Evolutionary conservation across 306 rosid species (phyloP).

Genomic region (Cucurbita pepo): DNA sequence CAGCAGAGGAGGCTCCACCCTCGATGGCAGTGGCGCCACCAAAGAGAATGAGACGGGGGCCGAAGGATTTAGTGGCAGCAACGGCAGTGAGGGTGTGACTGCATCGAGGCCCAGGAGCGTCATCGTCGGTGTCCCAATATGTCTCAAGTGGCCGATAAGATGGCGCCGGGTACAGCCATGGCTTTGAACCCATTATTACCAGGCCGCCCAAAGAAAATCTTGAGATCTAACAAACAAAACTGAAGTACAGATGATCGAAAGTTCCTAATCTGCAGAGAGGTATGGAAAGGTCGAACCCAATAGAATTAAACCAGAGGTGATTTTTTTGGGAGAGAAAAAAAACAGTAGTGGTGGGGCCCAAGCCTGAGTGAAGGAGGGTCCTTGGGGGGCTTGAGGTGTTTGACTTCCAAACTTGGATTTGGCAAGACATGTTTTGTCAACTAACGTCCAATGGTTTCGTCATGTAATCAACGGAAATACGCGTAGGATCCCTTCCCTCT

Average conservation of each 20-base stretch:
- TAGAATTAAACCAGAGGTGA: background rate
- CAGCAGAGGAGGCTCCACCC: constrained; percentile 64
- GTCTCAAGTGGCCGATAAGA: constrained; percentile 45
- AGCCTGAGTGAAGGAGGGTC: background rate
- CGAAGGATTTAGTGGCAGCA: constrained; percentile 69
- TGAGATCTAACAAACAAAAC: constrained; percentile 5
- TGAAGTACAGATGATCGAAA: constrained; percentile 11
- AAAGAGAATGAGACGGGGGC: constrained; percentile 78
- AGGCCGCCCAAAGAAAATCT: background rate
- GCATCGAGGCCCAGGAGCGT: constrained; percentile 91
- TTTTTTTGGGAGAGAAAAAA: background rate
- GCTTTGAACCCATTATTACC: constrained; percentile 60
- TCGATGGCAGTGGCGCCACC: constrained; percentile 98
- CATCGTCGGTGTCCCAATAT: constrained; percentile 82
- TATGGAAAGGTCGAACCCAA: background rate
- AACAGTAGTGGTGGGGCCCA: constrained; percentile 27
- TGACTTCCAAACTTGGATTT: background rate
- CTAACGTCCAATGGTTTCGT: too few relatives aligned
- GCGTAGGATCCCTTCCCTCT: too few relatives aligned
- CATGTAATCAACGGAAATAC: too few relatives aligned
- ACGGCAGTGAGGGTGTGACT: constrained; percentile 82
- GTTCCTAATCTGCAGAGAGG: background rate
- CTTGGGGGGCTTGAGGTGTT: background rate
- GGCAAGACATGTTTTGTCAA: background rate
- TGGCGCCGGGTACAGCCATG: constrained; percentile 88